phyloP scores from a whole-genome alignment of 805 yeast species.

The Yarrowia sp. region DNA sequence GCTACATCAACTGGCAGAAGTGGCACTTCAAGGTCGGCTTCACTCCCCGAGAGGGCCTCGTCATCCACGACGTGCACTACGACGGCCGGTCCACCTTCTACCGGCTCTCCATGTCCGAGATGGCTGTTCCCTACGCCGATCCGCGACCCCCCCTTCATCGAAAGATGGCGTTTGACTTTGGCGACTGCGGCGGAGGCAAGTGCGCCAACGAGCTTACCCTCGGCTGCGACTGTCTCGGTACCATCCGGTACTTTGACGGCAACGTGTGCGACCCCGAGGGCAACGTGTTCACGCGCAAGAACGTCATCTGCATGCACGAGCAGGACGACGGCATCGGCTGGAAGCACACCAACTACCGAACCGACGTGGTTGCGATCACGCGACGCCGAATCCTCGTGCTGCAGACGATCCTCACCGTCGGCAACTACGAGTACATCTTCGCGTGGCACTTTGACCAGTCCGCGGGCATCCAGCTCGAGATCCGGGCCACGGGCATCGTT shows the following conservation, averaged over 20 bases:
- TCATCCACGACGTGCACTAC: constrained; percentile 66
- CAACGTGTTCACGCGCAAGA: constrained; percentile 59
- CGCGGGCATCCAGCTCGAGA: constrained; percentile 74
- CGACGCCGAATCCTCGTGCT: constrained; percentile 78
- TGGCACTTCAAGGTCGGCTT: constrained; percentile 76
- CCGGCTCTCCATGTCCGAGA: constrained; percentile 71
- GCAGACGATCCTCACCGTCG: constrained; percentile 82
- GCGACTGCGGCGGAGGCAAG: constrained; percentile 81
- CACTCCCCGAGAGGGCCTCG: constrained; percentile 77
- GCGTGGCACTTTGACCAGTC: constrained; percentile 73
- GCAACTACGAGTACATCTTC: constrained; percentile 76
- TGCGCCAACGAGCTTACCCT: constrained; percentile 65
- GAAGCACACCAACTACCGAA: constrained; percentile 80
- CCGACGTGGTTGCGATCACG: constrained; percentile 58
- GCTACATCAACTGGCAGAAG: constrained; percentile 73
- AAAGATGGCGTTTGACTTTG: constrained; percentile 83
- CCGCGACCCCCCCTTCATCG: constrained; percentile 81
- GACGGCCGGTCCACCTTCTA: constrained; percentile 75
- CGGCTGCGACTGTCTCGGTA: constrained; percentile 85
- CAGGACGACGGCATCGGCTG: constrained; percentile 76
- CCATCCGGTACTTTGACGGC: constrained; percentile 71
- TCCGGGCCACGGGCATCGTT: constrained; percentile 82
- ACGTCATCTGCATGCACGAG: constrained; percentile 79
- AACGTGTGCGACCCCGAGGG: constrained; percentile 58
- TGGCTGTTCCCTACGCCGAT: constrained; percentile 88